Conservation (phyloP, 768 basidiomycete species). For the Lentinula edodes region DNA sequence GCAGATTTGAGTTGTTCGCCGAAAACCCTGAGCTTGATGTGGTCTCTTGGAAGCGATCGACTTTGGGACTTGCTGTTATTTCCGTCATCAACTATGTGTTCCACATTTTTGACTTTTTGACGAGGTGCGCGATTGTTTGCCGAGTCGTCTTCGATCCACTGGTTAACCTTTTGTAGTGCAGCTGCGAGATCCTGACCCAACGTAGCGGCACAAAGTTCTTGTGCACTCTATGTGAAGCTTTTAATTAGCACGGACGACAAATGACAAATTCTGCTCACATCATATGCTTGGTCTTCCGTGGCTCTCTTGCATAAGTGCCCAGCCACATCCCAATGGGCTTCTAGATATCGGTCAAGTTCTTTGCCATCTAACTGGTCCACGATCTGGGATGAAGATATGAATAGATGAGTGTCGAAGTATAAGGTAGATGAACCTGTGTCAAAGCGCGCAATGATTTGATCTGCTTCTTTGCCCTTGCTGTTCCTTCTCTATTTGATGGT, state of each 20-base stretch:
- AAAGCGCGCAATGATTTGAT: slow-evolving; percentile 46
- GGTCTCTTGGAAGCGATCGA: slow-evolving; percentile 19
- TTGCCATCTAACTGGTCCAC: slow-evolving; percentile 43
- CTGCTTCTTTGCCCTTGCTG: slow-evolving; percentile 5
- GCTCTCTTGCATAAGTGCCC: slow-evolving; percentile 66
- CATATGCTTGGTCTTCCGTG: slow-evolving; percentile 75
- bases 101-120: neutral
- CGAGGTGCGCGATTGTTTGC: slow-evolving; percentile 11
- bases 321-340: slow-evolving; percentile 59
- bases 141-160: slow-evolving; percentile 38
- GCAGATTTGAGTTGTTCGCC: slow-evolving; percentile 56
- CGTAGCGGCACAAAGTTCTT: slow-evolving; percentile 72
- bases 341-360: slow-evolving; percentile 53
- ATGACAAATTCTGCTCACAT: slow-evolving; percentile 39
- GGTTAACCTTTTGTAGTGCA: slow-evolving; percentile 54
- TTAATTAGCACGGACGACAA: neutral
- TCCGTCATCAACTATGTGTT: neutral
- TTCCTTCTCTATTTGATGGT: slow-evolving; percentile 12
- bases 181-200: slow-evolving; percentile 82
- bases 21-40: slow-evolving; percentile 37
- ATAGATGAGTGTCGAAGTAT: neutral
- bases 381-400: slow-evolving; percentile 32
- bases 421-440: slow-evolving; percentile 53
- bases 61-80: slow-evolving; percentile 20
- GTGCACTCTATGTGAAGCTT: slow-evolving; percentile 57